phyloP scores from a whole-genome alignment of 169 alveolate species.

The Plasmodium fragile region DNA sequence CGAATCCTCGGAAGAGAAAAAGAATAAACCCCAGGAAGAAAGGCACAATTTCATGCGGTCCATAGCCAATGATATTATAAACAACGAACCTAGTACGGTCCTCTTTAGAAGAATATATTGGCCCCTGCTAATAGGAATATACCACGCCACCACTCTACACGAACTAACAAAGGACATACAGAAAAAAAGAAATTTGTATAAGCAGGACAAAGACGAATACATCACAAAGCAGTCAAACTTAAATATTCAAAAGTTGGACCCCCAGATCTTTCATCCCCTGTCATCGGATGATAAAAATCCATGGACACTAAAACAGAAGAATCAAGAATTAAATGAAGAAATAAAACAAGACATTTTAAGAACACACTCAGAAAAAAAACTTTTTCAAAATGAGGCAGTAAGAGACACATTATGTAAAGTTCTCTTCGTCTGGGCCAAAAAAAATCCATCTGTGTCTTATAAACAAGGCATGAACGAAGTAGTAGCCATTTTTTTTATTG shows the following conservation, averaged over 20 bases:
- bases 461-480: constrained; percentile 87
- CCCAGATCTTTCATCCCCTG: constrained; percentile 85
- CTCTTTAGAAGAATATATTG: constrained; percentile 41
- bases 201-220: constrained; percentile 53
- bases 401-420: constrained; percentile 80
- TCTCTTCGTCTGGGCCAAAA: constrained; percentile 83
- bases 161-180: constrained; percentile 16
- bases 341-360: constrained; percentile 85
- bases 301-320: constrained; percentile 81
- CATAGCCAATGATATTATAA: constrained; percentile 39
- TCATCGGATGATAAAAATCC: constrained; percentile 86
- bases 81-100: not conserved
- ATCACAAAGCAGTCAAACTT: constrained; percentile 42
- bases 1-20: not conserved
- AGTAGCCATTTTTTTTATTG: constrained; percentile 81
- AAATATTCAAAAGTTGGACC: constrained; percentile 79
- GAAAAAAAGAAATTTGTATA: constrained; percentile 25
- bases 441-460: constrained; percentile 81
- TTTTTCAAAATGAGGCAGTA: constrained; percentile 80
- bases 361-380: constrained; percentile 83
- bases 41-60: not conserved
- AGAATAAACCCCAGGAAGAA: not conserved
- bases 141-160: constrained; percentile 10
- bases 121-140: constrained; percentile 63
- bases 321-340: constrained; percentile 80